Evolutionary conservation across 2,329 filamentous ascomycete species (phyloP), one percentile per base, ranked within the genome.

Genomic region (Hymenoscyphus fructigenus): DNA sequence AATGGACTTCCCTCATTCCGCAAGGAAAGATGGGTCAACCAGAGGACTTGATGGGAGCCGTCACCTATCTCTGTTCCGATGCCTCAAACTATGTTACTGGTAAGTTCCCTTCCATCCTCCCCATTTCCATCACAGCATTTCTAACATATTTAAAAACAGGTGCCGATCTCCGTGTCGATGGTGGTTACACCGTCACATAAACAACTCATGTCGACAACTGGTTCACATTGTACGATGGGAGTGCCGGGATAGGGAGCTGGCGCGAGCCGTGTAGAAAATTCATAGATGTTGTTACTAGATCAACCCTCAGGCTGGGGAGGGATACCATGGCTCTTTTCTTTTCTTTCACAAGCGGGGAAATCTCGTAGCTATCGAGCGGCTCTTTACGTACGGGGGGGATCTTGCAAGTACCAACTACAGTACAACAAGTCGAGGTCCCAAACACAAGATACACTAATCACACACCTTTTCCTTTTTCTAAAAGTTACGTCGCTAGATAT

Each of bases 1-100:
- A 95, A 78, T 98, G 94, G 94, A 96, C 88, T 15, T 93, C 91
- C 1, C 84, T 96, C 62, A 98, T 97, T 67, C 95, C 95, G 0
- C 88, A 92, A 75, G 94, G 93, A 65, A 94, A 94, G 80, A 97
- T 98, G 92, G 94, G 94, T 29, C 85, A 88, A 60, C 94, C 94
- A 0, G 88, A 93, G 76, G 94, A 98, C 74, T 84, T 98, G 64
- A 96, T 96, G 91, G 94, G 94, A 1, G 91, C 93, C 5, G 93
- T 97, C 32, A 90, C 91, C 14, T 88, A 87, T 68, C 76, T 89
- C 62, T 85, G 80, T 2, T 86, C 84, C 41, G 80, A 84, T 57
- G 84, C 86, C 66, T 83, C 85, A 2, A 79, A 77, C 41, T 89
- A 89, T 71, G 82, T 89, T 3, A 89, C 85, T 0, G 86, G 86